Base-by-base conservation (phyloP, 73 alveolate species). In the Paramecium pentaurelia region DNA sequence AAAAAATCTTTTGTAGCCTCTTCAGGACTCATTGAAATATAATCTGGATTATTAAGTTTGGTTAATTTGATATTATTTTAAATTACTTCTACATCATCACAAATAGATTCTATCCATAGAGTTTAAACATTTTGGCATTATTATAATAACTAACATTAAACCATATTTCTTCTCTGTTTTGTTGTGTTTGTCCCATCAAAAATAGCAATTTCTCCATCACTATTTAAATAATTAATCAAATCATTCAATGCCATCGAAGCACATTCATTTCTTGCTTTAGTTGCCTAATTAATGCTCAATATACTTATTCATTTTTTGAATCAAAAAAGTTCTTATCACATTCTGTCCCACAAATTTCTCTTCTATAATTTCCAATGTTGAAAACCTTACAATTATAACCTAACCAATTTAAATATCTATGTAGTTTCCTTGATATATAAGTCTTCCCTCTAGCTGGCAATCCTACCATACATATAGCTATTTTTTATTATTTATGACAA, bases 391-490 rank as follows among this genome's bases (percentile, higher is more conserved):
- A 88, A 34, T 88, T 87, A 37, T 87, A 86, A 4, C 96, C 96
- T 22, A 93, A 44, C 96, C 96, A 93, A 58, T 28, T 73, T 25
- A 93, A 86, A 60, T 93, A 93, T 60, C 96, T 44, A 30, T 85
- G 58, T 45, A 93, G 60, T 44, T 93, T 93, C 45, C 94, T 47
- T 2, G 88, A 37, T 2, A 87, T 85, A 36, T 93, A 93, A 2
- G 96, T 93, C 60, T 93, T 93, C 12, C 96, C 96, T 58, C 96
- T 70, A 10, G 96, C 96, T 20, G 96, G 96, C 5, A 93, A 90
- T 22, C 96, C 96, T 40, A 85, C 93, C 96, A 93, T 93, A 38
- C 89, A 77, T 18, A 77, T 40, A 6, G 71, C 25, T 22, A 77
- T 77, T 77, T 77, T 77, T 77, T 77, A 44, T 10, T 44, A 9